These are phyloP conservation scores for Coemansia sp. DNA, from an alignment of 192 early-diverging fungal species.

Conservation along the genomic window DNA sequence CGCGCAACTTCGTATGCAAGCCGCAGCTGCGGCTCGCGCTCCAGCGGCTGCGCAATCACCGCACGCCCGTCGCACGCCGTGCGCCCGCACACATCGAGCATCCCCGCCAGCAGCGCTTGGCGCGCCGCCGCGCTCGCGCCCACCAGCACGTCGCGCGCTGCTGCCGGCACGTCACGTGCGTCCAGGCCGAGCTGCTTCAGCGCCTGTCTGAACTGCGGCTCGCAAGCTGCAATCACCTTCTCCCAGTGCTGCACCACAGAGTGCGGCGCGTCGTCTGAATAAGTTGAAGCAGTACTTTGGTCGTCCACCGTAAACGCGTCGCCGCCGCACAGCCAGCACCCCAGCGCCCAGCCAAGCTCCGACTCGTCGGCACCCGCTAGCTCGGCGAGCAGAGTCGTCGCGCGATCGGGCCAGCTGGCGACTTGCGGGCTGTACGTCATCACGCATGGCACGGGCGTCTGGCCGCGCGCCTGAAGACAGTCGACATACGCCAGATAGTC, in stretches of 20 bases:
- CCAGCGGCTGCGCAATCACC: slow-evolving; percentile 23
- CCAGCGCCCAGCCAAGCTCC: slow-evolving; percentile 40
- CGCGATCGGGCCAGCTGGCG: slow-evolving; percentile 12
- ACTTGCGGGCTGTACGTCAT: slow-evolving; percentile 35
- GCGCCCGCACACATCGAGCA: slow-evolving; percentile 37
- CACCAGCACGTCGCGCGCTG: slow-evolving; percentile 30
- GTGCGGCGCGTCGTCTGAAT: slow-evolving; percentile 3
- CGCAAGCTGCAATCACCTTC: slow-evolving; percentile 3
- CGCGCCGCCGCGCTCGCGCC: slow-evolving; percentile 11
- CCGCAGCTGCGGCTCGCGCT: slow-evolving; percentile 26
- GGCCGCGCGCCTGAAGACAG: slow-evolving; percentile 12
- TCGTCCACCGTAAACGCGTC: slow-evolving; percentile 8
- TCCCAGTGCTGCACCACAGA: slow-evolving; percentile 29
- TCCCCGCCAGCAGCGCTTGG: slow-evolving; percentile 34
- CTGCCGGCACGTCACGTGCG: slow-evolving; percentile 2
- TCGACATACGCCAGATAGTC: slow-evolving; percentile 39
- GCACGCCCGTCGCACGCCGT: slow-evolving; percentile 15
- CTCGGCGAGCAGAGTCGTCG: neutral
- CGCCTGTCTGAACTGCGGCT: slow-evolving; percentile 4
- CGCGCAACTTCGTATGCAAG: slow-evolving; percentile 44
- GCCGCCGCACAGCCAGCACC: slow-evolving; percentile 42
- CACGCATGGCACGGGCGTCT: slow-evolving; percentile 41
- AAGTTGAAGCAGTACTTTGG: neutral
- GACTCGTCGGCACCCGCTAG: neutral
- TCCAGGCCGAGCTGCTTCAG: slow-evolving; percentile 9